These are phyloP conservation scores for Boletus barrowsii DNA, from an alignment of 768 basidiomycete species.

Conservation along the genomic window DNA sequence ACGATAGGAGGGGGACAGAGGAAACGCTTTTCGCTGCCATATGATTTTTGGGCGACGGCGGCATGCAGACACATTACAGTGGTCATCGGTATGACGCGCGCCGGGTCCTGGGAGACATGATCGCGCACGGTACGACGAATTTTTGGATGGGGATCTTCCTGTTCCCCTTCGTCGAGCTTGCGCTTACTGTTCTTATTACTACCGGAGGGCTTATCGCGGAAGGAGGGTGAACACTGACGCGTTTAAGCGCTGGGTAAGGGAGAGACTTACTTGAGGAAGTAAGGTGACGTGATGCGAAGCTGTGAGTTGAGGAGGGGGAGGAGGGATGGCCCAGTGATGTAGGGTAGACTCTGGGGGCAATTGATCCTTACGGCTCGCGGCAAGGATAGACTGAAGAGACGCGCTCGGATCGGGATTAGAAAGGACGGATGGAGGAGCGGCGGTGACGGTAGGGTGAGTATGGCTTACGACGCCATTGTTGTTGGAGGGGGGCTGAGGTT, in stretches of 20 bases:
- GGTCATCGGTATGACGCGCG: constrained; percentile 82
- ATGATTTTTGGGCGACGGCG: constrained; percentile 93
- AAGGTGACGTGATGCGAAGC: constrained; percentile 27
- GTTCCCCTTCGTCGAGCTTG: constrained; percentile 63
- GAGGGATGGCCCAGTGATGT: constrained; percentile 38
- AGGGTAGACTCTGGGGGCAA: constrained; percentile 27
- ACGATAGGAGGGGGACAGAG: constrained; percentile 92
- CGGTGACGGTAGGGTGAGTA: constrained; percentile 30
- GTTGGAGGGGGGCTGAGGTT: constrained; percentile 19
- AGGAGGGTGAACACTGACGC: constrained; percentile 25
- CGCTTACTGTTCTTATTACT: constrained; percentile 61
- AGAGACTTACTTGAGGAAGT: constrained; percentile 41
- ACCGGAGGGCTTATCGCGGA: constrained; percentile 27
- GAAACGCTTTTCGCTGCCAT: constrained; percentile 93
- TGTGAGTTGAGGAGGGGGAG: constrained; percentile 31
- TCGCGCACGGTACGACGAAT: constrained; percentile 83
- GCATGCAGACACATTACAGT: constrained; percentile 89
- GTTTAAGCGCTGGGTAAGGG: constrained; percentile 26
- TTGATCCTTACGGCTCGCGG: constrained; percentile 33
- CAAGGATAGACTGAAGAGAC: constrained; percentile 40
- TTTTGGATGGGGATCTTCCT: constrained; percentile 66
- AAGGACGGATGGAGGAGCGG: constrained; percentile 32
- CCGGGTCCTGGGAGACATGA: constrained; percentile 72
- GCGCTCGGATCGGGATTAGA: constrained; percentile 39
- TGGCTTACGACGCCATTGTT: constrained; percentile 28